These are phyloP conservation scores for Pleurotus ostreatus DNA, from an alignment of 768 basidiomycete genomes.

Conservation along the genomic window DNA sequence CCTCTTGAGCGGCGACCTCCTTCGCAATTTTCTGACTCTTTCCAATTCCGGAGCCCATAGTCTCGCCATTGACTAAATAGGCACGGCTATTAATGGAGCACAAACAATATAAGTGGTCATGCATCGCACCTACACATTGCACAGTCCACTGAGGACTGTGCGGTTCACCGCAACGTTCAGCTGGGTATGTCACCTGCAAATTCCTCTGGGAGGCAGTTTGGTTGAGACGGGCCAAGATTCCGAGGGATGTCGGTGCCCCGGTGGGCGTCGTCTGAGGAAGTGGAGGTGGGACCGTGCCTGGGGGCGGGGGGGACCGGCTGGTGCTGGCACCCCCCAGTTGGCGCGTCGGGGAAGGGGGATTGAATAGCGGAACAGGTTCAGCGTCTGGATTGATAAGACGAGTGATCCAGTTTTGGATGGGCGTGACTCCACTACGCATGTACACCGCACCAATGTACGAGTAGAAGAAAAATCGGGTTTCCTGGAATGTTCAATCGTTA, in stretches of 20 bases:
- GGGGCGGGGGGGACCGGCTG: not conserved
- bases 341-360: slow-evolving; percentile 12
- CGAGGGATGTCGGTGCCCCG: slow-evolving; percentile 12
- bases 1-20: slow-evolving; percentile 61
- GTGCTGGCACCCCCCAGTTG: not conserved
- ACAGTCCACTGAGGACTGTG: slow-evolving; percentile 26
- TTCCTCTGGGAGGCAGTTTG: slow-evolving; percentile 10
- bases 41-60: slow-evolving; percentile 46
- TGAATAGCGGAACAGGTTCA: slow-evolving; percentile 16
- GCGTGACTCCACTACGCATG: slow-evolving; percentile 45
- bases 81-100: no score
- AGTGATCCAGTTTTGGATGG: slow-evolving; percentile 56
- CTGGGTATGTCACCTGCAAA: not conserved
- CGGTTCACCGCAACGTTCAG: slow-evolving; percentile 6
- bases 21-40: slow-evolving; percentile 66
- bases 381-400: slow-evolving; percentile 47
- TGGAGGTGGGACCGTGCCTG: slow-evolving; percentile 7
- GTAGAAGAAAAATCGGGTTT: slow-evolving; percentile 50
- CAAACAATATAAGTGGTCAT: not conserved
- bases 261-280: not conserved
- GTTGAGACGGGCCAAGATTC: slow-evolving; percentile 5
- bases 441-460: slow-evolving; percentile 68
- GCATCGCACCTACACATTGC: slow-evolving; percentile 42
- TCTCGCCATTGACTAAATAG: slow-evolving; percentile 43
- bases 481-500: slow-evolving; percentile 30